Evolutionary conservation across 495 filamentous ascomycete genomes (phyloP), one percentile per base, ranked within the genome.

Genomic region (Aspergillus campestris): DNA sequence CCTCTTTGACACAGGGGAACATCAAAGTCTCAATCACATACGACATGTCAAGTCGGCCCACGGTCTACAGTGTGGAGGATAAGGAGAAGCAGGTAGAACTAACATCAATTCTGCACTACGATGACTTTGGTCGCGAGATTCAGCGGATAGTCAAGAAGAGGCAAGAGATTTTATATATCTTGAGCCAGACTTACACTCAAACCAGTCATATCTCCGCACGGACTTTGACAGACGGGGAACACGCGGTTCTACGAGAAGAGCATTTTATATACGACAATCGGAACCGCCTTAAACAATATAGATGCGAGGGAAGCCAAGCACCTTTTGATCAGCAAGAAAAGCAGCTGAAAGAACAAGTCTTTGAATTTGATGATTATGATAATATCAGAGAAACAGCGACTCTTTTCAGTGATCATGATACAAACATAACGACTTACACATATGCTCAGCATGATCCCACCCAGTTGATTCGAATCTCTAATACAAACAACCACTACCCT

Each of bases 121-220:
- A 49, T 9, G 47, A 49, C 7, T 49, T 49, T 13, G 40, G 35
- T 6, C 47, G 47, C 1, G 47, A 49, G 9, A 33, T 39, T 10
- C 3, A 34, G 2, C 34, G 47, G 7, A 44, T 9, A 3, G 47
- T 44, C 40, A 7, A 1, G 2, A 15, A 33, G 15, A 36, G 34
- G 1, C 11, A 0, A 0, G 31, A 29, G 8, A 18, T 1, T 11
- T 13, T 44, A 4, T 44, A 1, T 14, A 29, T 33, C 9, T 6
- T 27, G 1, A 40, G 1, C 14, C 47, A 49, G 34, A 2, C 8
- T 1, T 49, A 43, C 31, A 28, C 7, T 11, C 15, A 7, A 9
- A 41, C 45, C 7, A 31, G 38, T 1, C 45, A 29, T 4, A 32
- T 47, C 13, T 35, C 13, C 8, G 14, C 37, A 24, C 45, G 45